Percentiles rank a stretch among this genome's conserved stretches.
Conservation (phyloP, 108 stramenopile genomes). For the Skeletonema marinoi region DNA sequence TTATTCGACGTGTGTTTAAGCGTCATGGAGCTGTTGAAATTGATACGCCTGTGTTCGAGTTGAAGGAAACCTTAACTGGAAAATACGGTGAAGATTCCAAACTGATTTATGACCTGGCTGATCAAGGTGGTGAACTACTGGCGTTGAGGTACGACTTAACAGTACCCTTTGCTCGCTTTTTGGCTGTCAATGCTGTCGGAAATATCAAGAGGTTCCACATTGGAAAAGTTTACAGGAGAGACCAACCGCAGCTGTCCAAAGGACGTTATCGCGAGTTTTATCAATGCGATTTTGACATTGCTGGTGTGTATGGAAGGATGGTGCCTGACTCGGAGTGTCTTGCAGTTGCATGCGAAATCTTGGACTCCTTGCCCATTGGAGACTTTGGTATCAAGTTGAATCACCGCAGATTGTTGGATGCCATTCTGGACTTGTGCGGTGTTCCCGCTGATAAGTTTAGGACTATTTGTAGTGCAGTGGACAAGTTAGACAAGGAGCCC, state of each 20-base stretch:
- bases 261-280: conserved; percentile 95
- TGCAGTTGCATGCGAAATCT: conserved; percentile 85
- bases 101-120: conserved; percentile 92
- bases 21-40: conserved; percentile 93
- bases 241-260: conserved; percentile 77
- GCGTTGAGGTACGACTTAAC: conserved; percentile 90
- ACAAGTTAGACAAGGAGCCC: conserved; percentile 93
- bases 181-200: conserved; percentile 84
- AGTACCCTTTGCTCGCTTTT: conserved; percentile 92
- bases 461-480: conserved; percentile 90
- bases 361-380: conserved; percentile 84
- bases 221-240: conserved; percentile 89
- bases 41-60: conserved; percentile 94
- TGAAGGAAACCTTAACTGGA: conserved; percentile 90
- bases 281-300: conserved; percentile 95
- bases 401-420: conserved; percentile 87
- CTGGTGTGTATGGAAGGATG: conserved; percentile 76
- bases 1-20: conserved; percentile 88
- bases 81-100: conserved; percentile 94
- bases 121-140: conserved; percentile 88
- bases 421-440: conserved; percentile 88
- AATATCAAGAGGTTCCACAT: conserved; percentile 94
- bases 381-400: conserved; percentile 90
- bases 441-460: conserved; percentile 89
- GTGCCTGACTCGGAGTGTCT: conserved; percentile 90